A percentile compares a stretch with the other conserved stretches of the same genome.
Conservation (phyloP, 208 protist genomes). For the Trypanosomatidae sp. region DNA sequence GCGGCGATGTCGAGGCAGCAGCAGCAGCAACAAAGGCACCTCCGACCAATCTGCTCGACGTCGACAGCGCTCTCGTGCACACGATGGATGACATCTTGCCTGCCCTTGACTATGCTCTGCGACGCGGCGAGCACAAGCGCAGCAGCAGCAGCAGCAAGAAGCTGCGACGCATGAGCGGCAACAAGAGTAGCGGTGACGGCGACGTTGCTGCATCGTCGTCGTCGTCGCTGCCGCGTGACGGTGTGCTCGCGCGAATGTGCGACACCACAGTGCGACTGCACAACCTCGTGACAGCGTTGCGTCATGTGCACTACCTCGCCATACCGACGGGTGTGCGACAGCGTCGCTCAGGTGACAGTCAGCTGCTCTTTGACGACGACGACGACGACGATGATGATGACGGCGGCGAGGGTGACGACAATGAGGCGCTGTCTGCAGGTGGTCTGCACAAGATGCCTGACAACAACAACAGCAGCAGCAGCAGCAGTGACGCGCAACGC, state of each 20-base stretch:
- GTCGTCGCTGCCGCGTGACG: constrained; percentile 22
- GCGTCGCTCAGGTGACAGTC: constrained; percentile 24
- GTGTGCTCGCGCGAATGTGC: constrained; percentile 53
- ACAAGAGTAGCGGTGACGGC: neutral
- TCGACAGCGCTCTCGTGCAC: constrained; percentile 57
- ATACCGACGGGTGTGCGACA: constrained; percentile 21
- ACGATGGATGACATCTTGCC: constrained; percentile 66
- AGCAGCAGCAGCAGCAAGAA: neutral
- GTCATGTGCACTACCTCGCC: constrained; percentile 64
- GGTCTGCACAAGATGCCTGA: too few relatives aligned
- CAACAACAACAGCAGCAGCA: neutral
- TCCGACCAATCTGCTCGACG: constrained; percentile 70
- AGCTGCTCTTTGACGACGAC: constrained; percentile 41
- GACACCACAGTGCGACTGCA: constrained; percentile 43
- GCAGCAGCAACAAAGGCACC: constrained; percentile 3
- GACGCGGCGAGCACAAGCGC: neutral
- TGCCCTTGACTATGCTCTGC: constrained; percentile 18
- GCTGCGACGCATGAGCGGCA: neutral
- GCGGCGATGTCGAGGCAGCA: neutral
- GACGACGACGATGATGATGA: neutral
- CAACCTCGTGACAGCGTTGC: constrained; percentile 41
- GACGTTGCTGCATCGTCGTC: neutral
- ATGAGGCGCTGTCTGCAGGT: constrained; percentile 1
- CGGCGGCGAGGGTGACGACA: neutral
- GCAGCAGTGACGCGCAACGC: neutral